phyloP scores from a whole-genome alignment of 2,329 filamentous ascomycete genomes.

The Fusarium compactum region DNA sequence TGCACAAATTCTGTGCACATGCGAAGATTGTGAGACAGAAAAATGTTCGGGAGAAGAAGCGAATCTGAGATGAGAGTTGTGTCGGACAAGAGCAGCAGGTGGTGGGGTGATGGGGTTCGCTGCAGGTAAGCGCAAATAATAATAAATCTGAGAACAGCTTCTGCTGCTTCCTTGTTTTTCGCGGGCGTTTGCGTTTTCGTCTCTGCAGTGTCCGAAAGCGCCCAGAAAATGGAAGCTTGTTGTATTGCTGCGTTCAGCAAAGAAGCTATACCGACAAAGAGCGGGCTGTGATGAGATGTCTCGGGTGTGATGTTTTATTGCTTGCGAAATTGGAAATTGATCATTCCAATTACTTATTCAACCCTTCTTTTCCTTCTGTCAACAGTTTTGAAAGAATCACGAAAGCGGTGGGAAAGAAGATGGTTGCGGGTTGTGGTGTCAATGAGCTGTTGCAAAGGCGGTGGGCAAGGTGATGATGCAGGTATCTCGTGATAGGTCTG shows the following conservation, averaged over 20 bases:
- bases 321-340: slow-evolving; percentile 1
- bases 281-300: slow-evolving; percentile 18
- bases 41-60: slow-evolving; percentile 22
- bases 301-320: slow-evolving; percentile 23
- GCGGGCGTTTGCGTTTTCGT: slow-evolving; percentile 21
- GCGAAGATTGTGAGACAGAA: slow-evolving; percentile 30
- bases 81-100: slow-evolving; percentile 23
- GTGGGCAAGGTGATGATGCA: slow-evolving; percentile 21
- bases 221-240: background rate
- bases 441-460: slow-evolving; percentile 29
- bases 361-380: slow-evolving; percentile 36
- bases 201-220: slow-evolving; percentile 17
- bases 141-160: slow-evolving; percentile 13
- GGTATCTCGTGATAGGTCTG: slow-evolving; percentile 37
- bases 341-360: slow-evolving; percentile 9
- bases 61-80: slow-evolving; percentile 7
- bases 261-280: slow-evolving; percentile 12
- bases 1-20: slow-evolving; percentile 22
- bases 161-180: background rate
- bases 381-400: background rate
- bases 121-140: slow-evolving; percentile 32
- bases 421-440: slow-evolving; percentile 25
- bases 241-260: slow-evolving; percentile 12
- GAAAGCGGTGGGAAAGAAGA: slow-evolving; percentile 8
- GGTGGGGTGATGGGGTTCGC: slow-evolving; percentile 28